Conservation (phyloP, 176 grass and related monocot genomes). For the Aegilops speltoides region DNA sequence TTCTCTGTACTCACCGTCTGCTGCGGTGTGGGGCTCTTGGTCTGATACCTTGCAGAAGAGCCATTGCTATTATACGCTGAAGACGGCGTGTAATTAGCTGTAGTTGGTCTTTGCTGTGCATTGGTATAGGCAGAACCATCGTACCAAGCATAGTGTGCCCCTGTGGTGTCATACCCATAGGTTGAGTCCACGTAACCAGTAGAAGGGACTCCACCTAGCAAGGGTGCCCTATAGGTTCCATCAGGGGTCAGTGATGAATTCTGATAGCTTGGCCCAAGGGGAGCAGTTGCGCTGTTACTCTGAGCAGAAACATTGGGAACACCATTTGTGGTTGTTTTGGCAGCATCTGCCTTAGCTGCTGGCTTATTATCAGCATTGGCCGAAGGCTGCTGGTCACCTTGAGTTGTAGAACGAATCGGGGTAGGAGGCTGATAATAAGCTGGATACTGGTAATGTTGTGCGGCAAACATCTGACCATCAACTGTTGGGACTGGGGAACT, state of each 20-base stretch:
- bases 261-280: conserved; percentile 68
- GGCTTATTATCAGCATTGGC: conserved; percentile 65
- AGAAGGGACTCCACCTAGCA: conserved; percentile 66
- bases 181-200: conserved; percentile 47
- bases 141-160: conserved; percentile 63
- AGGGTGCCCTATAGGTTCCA: conserved; percentile 58
- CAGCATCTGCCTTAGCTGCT: conserved; percentile 45
- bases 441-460: conserved; percentile 84
- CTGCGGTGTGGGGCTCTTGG: conserved; percentile 43
- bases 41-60: conserved; percentile 60
- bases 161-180: conserved; percentile 64
- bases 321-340: conserved; percentile 43
- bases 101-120: conserved; percentile 57
- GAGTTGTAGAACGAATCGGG: conserved; percentile 49
- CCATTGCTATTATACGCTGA: conserved; percentile 40
- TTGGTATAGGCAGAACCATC: conserved; percentile 74
- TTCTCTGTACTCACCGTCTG: conserved; percentile 46
- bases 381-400: conserved; percentile 48
- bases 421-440: conserved; percentile 70
- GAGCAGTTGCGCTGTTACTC: conserved; percentile 48
- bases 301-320: conserved; percentile 66
- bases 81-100: conserved; percentile 42
- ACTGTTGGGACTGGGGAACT: conserved; percentile 80
- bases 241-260: conserved; percentile 55
- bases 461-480: conserved; percentile 74